A percentile compares a stretch with the other conserved stretches of the same genome.
Evolutionary conservation across 495 filamentous ascomycete genomes (phyloP).

Genomic region (Gamarada debralockiae): DNA sequence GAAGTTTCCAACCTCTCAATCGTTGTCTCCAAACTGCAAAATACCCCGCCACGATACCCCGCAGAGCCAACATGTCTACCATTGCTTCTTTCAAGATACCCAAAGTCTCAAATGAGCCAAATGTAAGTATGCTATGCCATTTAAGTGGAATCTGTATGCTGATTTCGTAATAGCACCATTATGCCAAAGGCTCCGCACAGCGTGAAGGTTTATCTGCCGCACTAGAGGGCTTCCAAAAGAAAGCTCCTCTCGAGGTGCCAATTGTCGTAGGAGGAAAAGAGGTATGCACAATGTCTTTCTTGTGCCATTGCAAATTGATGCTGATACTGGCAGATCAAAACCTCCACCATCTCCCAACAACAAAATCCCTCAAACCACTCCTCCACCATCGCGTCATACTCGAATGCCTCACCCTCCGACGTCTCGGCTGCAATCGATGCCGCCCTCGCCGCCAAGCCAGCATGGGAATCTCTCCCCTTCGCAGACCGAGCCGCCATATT

Average conservation of each 20-base stretch:
- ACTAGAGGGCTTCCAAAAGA: constrained; percentile 55
- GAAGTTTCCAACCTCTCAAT: constrained; percentile 17
- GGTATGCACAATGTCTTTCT: constrained; percentile 33
- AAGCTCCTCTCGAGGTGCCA: constrained; percentile 65
- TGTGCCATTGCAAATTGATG: neutral
- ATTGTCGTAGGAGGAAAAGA: constrained; percentile 75
- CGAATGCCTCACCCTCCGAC: constrained; percentile 66
- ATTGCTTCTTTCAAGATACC: constrained; percentile 72
- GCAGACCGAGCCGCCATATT: constrained; percentile 90
- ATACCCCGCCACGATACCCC: constrained; percentile 8
- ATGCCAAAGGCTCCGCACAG: constrained; percentile 74
- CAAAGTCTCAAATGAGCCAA: constrained; percentile 85
- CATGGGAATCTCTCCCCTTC: constrained; percentile 81
- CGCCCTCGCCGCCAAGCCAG: constrained; percentile 74
- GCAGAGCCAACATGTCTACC: constrained; percentile 18
- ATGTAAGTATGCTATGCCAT: constrained; percentile 53
- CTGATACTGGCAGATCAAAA: constrained; percentile 26
- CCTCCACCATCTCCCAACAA: constrained; percentile 52
- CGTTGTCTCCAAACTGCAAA: constrained; percentile 9
- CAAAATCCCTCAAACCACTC: constrained; percentile 71
- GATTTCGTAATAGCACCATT: constrained; percentile 64
- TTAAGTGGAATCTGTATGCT: constrained; percentile 4
- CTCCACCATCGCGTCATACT: constrained; percentile 71
- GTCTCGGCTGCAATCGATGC: constrained; percentile 73
- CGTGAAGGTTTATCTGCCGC: constrained; percentile 69